phyloP scores from a whole-genome alignment of 441 rosid genomes.

The Manihot esculenta region DNA sequence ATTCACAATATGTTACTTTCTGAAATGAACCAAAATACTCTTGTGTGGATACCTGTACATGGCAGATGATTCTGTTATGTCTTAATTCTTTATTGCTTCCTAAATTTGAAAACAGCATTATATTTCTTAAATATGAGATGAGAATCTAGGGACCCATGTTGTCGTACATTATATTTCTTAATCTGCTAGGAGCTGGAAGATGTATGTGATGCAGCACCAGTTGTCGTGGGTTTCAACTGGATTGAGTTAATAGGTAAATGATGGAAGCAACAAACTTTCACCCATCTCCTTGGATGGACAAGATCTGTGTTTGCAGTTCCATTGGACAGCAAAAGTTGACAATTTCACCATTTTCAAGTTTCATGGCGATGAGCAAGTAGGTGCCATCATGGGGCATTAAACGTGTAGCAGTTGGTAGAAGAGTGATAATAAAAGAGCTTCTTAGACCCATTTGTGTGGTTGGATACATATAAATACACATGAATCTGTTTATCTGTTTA shows the following conservation, averaged over 20 bases:
- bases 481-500: background rate
- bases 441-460: conserved; percentile 4
- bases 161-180: too few relatives aligned
- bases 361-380: background rate
- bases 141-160: background rate
- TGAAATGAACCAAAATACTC: background rate
- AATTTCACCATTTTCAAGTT: background rate
- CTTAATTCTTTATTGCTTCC: background rate
- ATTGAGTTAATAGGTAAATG: too few relatives aligned
- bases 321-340: background rate
- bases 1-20: background rate
- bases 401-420: conserved; percentile 26
- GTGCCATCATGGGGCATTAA: conserved; percentile 25
- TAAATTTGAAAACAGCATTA: background rate
- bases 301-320: background rate
- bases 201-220: background rate
- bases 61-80: background rate
- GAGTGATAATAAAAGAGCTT: conserved; percentile 21
- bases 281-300: too few relatives aligned
- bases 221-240: too few relatives aligned
- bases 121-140: background rate
- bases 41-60: background rate
- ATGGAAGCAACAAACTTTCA: too few relatives aligned
- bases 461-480: background rate
- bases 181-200: background rate